Conservation (phyloP, 768 basidiomycete genomes). For the Calocybe cyanea region DNA sequence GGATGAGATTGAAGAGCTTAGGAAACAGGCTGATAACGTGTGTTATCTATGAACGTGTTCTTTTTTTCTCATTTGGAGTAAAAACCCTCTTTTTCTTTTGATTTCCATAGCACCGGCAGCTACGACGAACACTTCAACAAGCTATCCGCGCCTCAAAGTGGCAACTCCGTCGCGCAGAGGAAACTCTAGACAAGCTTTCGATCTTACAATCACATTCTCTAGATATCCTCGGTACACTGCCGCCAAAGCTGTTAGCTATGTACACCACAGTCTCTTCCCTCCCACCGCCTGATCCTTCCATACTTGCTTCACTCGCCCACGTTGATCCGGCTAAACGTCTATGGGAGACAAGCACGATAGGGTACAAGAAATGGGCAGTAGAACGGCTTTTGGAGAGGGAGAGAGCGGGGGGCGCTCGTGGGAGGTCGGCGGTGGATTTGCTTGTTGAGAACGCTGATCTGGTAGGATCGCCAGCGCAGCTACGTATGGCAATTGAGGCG, state of each 20-base stretch:
- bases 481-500: conserved; percentile 25
- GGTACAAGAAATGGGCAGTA: conserved; percentile 78
- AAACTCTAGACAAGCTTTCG: conserved; percentile 37
- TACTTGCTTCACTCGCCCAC: conserved; percentile 34
- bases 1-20: conserved; percentile 64
- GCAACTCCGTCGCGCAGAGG: conserved; percentile 43
- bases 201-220: conserved; percentile 39
- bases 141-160: conserved; percentile 46
- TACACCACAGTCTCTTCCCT: conserved; percentile 46
- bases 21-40: conserved; percentile 67
- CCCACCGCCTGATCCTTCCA: conserved; percentile 37
- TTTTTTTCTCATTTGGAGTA: background rate
- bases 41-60: too few species aligned
- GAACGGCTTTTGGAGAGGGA: conserved; percentile 41
- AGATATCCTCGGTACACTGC: conserved; percentile 34
- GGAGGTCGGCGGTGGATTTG: conserved; percentile 18
- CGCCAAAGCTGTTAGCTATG: conserved; percentile 39
- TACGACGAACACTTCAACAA: conserved; percentile 52
- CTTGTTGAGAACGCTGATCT: conserved; percentile 18
- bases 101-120: conserved; percentile 55
- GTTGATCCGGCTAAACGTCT: conserved; percentile 60
- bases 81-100: background rate
- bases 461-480: conserved; percentile 22
- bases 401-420: conserved; percentile 16
- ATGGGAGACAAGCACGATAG: conserved; percentile 74